These are phyloP conservation scores for Paracamarosporium sp. DNA, from an alignment of 2,329 filamentous ascomycete genomes.

Conservation along the genomic window DNA sequence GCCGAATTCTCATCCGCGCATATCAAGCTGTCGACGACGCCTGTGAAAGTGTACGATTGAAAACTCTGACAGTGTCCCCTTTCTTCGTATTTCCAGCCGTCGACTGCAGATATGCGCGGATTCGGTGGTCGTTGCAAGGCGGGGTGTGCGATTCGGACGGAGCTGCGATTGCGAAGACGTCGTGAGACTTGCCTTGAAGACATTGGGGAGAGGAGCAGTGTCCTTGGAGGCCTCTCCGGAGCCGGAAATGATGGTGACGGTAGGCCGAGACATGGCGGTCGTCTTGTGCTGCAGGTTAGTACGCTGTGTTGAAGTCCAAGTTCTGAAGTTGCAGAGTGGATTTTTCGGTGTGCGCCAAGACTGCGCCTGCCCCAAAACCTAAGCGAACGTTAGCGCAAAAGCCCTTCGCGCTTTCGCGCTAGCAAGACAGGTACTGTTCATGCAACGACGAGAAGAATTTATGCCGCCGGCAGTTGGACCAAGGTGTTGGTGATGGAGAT, in stretches of 20 bases:
- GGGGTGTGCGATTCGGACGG: neutral
- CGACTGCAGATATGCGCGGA: slow-evolving; percentile 15
- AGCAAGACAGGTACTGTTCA: neutral
- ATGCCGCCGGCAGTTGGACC: neutral
- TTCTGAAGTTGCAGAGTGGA: slow-evolving; percentile 1
- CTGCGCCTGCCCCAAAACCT: slow-evolving; percentile 1
- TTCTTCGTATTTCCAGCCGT: neutral
- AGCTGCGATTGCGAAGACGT: slow-evolving; percentile 16
- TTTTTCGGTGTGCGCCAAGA: slow-evolving; percentile 8
- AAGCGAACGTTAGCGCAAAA: neutral
- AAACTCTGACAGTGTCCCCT: neutral
- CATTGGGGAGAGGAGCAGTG: slow-evolving; percentile 91
- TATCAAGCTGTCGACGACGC: neutral
- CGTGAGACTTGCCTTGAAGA: slow-evolving; percentile 72
- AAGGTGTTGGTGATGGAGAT: neutral
- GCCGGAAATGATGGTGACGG: slow-evolving; percentile 95
- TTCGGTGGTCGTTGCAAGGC: slow-evolving; percentile 13
- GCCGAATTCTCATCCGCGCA: slow-evolving; percentile 12
- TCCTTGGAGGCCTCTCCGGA: slow-evolving; percentile 91
- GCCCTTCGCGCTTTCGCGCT: neutral
- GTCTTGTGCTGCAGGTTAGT: slow-evolving; percentile 40
- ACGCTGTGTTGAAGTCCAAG: slow-evolving; percentile 12
- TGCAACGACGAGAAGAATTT: neutral
- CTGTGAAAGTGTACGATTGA: neutral
- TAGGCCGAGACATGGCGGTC: slow-evolving; percentile 80